A percentile compares a stretch with the other conserved stretches of the same genome.
Evolutionary conservation across 306 rosid species (phyloP).

Genomic region (Cucumis hystrix): DNA sequence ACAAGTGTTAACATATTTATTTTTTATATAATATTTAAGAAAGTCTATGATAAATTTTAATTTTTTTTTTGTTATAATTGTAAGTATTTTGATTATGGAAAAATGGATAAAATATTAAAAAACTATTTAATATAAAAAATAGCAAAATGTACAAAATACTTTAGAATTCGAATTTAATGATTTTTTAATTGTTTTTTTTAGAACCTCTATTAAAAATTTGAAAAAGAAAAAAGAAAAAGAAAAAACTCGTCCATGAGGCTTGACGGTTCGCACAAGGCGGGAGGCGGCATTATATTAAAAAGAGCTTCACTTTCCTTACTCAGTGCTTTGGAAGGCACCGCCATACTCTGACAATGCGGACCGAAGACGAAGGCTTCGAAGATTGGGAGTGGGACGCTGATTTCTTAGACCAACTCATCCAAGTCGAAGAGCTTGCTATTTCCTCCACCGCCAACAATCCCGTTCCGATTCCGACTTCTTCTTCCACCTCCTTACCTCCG

Average conservation of each 20-base stretch:
- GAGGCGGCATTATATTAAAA: not conserved
- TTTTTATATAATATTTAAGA: no score
- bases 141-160: no score
- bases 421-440: slow-evolving; percentile 28
- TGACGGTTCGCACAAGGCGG: not conserved
- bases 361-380: slow-evolving; percentile 34
- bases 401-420: slow-evolving; percentile 27
- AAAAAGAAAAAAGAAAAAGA: no score
- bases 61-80: no score
- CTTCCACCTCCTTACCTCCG: not conserved
- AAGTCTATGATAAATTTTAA: no score
- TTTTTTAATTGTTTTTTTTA: no score
- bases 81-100: no score
- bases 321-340: not conserved
- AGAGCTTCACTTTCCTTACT: not conserved
- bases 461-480: not conserved
- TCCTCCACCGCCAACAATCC: slow-evolving; percentile 17
- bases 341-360: not conserved
- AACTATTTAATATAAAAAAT: no score
- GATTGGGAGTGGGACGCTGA: slow-evolving; percentile 49
- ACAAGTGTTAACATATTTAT: no score
- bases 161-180: no score
- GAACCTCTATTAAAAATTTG: no score
- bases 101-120: no score
- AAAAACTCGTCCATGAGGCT: not conserved